These are phyloP conservation scores for Chaetothyriales sp. DNA, from an alignment of 2,329 filamentous ascomycete genomes.

Conservation along the genomic window DNA sequence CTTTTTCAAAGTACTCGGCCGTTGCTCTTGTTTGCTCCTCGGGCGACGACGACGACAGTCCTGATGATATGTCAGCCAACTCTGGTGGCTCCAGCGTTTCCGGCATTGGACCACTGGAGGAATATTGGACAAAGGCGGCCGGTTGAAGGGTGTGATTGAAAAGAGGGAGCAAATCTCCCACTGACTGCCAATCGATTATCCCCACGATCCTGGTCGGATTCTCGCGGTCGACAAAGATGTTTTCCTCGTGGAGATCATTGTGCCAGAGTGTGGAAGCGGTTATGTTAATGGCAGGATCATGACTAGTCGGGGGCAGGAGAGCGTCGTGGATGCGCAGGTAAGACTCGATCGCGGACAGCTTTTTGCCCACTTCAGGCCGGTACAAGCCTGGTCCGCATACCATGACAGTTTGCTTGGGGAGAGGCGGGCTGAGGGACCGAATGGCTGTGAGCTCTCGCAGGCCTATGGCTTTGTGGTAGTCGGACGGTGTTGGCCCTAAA, in stretches of 20 bases:
- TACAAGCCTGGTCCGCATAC: neutral
- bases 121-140: no score
- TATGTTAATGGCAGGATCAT: conserved; percentile 1
- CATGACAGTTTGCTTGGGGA: conserved; percentile 1
- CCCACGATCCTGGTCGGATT: conserved; percentile 18
- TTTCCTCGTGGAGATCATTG: conserved; percentile 4
- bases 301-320: neutral
- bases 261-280: conserved; percentile 17
- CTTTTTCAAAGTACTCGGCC: no score
- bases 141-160: no score
- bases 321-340: conserved; percentile 3
- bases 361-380: conserved; percentile 3
- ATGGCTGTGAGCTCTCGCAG: neutral
- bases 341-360: conserved; percentile 9
- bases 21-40: no score
- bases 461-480: neutral
- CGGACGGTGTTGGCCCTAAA: neutral
- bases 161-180: no score
- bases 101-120: no score
- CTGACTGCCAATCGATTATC: conserved; percentile 23
- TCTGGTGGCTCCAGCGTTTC: no score
- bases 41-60: no score
- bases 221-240: conserved; percentile 22
- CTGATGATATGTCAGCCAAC: no score
- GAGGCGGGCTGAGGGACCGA: neutral